These are phyloP conservation scores for Skeletonema costatum DNA, from an alignment of 108 stramenopile genomes.

Conservation along the genomic window DNA sequence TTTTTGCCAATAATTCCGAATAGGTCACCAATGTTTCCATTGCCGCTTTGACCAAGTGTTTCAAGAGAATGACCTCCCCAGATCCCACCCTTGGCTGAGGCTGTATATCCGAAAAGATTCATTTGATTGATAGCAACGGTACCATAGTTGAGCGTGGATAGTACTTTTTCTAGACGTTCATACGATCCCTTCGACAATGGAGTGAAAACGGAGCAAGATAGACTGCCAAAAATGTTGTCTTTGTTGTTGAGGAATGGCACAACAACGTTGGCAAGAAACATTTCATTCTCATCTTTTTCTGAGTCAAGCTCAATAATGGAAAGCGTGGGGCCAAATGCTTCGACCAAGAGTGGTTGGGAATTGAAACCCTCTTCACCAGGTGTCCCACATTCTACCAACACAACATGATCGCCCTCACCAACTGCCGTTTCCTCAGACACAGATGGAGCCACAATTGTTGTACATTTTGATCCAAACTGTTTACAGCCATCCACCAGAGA, in stretches of 20 bases:
- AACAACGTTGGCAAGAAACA: constrained; percentile 3
- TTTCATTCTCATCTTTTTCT: constrained; percentile 8
- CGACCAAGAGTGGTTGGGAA: constrained; percentile 5
- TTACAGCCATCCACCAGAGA: constrained; percentile 7
- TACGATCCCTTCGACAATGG: constrained; percentile 4
- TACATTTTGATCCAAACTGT: neutral
- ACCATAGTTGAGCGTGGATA: constrained; percentile 15
- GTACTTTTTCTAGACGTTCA: neutral
- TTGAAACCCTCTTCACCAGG: constrained; percentile 25
- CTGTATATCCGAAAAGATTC: constrained; percentile 14
- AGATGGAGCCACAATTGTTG: constrained; percentile 7
- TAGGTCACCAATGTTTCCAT: constrained; percentile 17
- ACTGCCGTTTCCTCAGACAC: constrained; percentile 2
- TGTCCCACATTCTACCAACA: constrained; percentile 18
- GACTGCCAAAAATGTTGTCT: constrained; percentile 29
- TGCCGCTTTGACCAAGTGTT: neutral
- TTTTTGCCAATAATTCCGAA: constrained; percentile 6
- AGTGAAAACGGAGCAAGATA: constrained; percentile 22
- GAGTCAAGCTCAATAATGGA: constrained; percentile 24
- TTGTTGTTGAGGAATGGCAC: constrained; percentile 45
- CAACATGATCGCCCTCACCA: constrained; percentile 8
- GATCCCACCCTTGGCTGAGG: neutral
- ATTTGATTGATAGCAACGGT: constrained; percentile 8
- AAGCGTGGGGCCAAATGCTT: constrained; percentile 40
- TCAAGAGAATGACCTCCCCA: constrained; percentile 28